Conservation (phyloP, 257 asterid genomes). For the Penstemon davidsonii region DNA sequence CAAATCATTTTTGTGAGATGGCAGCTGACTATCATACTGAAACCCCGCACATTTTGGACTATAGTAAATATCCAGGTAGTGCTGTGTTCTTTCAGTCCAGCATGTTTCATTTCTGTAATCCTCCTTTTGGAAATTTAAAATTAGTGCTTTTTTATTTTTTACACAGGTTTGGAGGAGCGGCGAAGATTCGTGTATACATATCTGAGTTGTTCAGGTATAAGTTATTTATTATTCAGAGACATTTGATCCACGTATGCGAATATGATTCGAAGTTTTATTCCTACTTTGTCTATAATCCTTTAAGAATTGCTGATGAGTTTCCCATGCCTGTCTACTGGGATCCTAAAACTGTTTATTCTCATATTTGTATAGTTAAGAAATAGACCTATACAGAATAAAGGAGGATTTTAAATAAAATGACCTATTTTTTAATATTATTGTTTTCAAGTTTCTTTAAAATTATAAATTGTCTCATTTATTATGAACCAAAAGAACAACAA, state of each 20-base stretch:
- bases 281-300: background rate
- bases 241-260: background rate
- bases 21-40: slow-evolving; percentile 93
- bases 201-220: slow-evolving; percentile 62
- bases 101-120: slow-evolving; percentile 4
- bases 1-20: slow-evolving; percentile 96
- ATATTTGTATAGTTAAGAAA: slow-evolving; percentile 12
- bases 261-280: slow-evolving; percentile 6
- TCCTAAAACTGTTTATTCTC: background rate
- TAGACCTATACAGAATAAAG: slow-evolving; percentile 16
- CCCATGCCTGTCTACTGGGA: background rate
- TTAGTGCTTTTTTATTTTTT: slow-evolving; percentile 19
- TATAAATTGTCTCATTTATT: background rate
- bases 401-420: background rate
- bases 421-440: background rate
- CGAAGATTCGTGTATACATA: slow-evolving; percentile 56
- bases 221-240: slow-evolving; percentile 10
- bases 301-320: slow-evolving; percentile 14
- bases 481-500: background rate
- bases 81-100: slow-evolving; percentile 16
- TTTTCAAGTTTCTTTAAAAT: background rate
- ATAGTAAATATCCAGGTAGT: slow-evolving; percentile 72
- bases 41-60: slow-evolving; percentile 83
- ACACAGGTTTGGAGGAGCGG: slow-evolving; percentile 72
- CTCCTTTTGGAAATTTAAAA: slow-evolving; percentile 11